These are phyloP conservation scores for Candida multigemmis DNA, from an alignment of 805 yeast genomes.

Conservation along the genomic window DNA sequence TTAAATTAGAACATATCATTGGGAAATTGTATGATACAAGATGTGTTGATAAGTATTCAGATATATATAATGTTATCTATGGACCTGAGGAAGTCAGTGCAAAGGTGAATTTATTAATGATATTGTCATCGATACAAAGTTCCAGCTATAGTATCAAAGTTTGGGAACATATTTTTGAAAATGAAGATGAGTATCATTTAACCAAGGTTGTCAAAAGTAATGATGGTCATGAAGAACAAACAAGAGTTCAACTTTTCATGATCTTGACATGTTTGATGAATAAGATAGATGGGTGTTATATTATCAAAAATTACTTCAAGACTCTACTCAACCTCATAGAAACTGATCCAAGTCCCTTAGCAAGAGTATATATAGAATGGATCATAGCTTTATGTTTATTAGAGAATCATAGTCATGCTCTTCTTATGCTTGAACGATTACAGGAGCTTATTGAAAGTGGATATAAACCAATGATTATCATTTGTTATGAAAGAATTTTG, in stretches of 20 bases:
- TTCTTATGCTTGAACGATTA: too few relatives aligned
- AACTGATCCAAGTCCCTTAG: constrained; percentile 70
- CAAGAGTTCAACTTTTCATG: constrained; percentile 48
- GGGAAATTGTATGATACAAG: constrained; percentile 42
- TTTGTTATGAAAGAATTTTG: constrained; percentile 58
- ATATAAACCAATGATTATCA: constrained; percentile 42
- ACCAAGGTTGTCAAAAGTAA: constrained; percentile 43
- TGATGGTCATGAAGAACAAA: constrained; percentile 65
- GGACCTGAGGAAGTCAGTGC: constrained; percentile 51
- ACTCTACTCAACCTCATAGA: constrained; percentile 26
- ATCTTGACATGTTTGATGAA: constrained; percentile 27
- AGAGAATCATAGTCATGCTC: constrained; percentile 12
- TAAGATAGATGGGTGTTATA: constrained; percentile 4
- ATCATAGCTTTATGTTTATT: constrained; percentile 40
- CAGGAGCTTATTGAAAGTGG: constrained; percentile 5
- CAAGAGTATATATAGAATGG: constrained; percentile 77
- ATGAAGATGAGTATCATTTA: constrained; percentile 31
- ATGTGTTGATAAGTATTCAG: constrained; percentile 12
- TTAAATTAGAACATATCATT: constrained; percentile 50
- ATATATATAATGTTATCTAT: constrained; percentile 39
- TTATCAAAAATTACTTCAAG: constrained; percentile 10
- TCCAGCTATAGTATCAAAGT: constrained; percentile 17
- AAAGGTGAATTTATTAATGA: constrained; percentile 40
- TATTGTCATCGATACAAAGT: constrained; percentile 26
- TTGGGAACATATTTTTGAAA: constrained; percentile 26